Percentiles rank a stretch among this genome's conserved stretches.
Conservation (phyloP, 2,329 filamentous ascomycete species). For the Lasiodiplodia hormozganensis region DNA sequence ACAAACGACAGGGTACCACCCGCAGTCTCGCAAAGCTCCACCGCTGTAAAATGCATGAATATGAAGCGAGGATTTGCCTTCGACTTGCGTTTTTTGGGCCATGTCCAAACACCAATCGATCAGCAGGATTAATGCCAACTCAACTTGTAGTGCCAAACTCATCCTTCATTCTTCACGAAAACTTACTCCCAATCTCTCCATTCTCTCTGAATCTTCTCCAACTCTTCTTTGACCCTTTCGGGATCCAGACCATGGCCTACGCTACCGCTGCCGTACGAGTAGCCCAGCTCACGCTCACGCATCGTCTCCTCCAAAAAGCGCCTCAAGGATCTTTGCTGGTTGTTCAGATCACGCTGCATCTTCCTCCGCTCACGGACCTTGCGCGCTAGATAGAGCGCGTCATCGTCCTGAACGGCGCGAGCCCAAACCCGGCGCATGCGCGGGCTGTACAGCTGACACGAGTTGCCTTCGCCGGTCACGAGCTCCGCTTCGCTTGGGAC, state of each 20-base stretch:
- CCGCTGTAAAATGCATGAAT: background rate
- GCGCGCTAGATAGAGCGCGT: slow-evolving; percentile 61
- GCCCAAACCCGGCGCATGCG: slow-evolving; percentile 79
- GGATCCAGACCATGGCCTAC: slow-evolving; percentile 31
- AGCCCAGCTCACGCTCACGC: slow-evolving; percentile 31
- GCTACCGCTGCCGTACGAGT: slow-evolving; percentile 21
- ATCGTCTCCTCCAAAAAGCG: slow-evolving; percentile 5
- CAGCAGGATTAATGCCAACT: background rate
- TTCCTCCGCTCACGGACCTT: slow-evolving; percentile 65
- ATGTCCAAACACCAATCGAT: slow-evolving; percentile 7
- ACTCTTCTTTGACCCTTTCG: slow-evolving; percentile 38
- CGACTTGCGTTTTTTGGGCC: background rate
- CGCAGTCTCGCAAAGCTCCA: background rate
- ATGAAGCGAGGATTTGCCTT: too few relatives aligned
- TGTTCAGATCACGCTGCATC: slow-evolving; percentile 32
- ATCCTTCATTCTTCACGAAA: background rate
- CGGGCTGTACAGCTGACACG: slow-evolving; percentile 81
- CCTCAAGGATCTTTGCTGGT: slow-evolving; percentile 4
- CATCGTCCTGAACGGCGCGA: slow-evolving; percentile 69
- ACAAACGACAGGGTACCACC: background rate
- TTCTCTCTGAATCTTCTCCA: slow-evolving; percentile 38
- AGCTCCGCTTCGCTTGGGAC: slow-evolving; percentile 52
- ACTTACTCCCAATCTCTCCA: slow-evolving; percentile 43
- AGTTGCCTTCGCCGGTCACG: slow-evolving; percentile 44
- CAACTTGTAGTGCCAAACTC: background rate